Conservation (phyloP, 2,329 filamentous ascomycete species). For the Diaporthe sp. region DNA sequence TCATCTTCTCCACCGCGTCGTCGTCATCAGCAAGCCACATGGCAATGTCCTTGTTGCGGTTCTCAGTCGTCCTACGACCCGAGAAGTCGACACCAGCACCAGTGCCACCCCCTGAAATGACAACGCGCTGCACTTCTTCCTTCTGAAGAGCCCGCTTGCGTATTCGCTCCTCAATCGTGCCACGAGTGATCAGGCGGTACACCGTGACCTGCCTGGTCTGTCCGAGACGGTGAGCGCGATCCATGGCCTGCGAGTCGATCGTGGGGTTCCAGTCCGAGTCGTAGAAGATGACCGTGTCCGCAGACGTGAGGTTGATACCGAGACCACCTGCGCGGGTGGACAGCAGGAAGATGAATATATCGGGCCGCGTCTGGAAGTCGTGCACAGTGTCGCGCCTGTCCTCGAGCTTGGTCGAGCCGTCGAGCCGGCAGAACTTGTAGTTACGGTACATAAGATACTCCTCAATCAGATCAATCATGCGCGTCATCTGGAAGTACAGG, state of each 20-base stretch:
- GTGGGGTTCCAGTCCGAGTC: constrained; percentile 99
- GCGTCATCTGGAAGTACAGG: constrained; percentile 99
- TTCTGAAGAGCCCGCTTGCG: constrained; percentile 97
- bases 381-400: constrained; percentile 96
- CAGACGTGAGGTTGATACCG: constrained; percentile 95
- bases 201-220: constrained; percentile 97
- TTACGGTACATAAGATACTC: constrained; percentile 99
- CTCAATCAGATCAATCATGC: constrained; percentile 99
- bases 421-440: constrained; percentile 97
- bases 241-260: constrained; percentile 99
- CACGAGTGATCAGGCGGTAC: constrained; percentile 95
- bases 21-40: constrained; percentile 99
- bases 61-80: constrained; percentile 85
- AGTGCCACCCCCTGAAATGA: constrained; percentile 89
- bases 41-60: constrained; percentile 96
- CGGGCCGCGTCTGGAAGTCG: constrained; percentile 93
- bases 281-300: constrained; percentile 99
- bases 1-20: constrained; percentile 80
- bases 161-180: constrained; percentile 98
- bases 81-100: constrained; percentile 94
- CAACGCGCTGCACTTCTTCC: constrained; percentile 97
- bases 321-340: constrained; percentile 97
- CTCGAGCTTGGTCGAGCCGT: constrained; percentile 96
- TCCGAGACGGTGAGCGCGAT: constrained; percentile 95
- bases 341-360: constrained; percentile 96